phyloP scores from a whole-genome alignment of 129 eudicot genomes.

The Saposhnikovia divaricata region DNA sequence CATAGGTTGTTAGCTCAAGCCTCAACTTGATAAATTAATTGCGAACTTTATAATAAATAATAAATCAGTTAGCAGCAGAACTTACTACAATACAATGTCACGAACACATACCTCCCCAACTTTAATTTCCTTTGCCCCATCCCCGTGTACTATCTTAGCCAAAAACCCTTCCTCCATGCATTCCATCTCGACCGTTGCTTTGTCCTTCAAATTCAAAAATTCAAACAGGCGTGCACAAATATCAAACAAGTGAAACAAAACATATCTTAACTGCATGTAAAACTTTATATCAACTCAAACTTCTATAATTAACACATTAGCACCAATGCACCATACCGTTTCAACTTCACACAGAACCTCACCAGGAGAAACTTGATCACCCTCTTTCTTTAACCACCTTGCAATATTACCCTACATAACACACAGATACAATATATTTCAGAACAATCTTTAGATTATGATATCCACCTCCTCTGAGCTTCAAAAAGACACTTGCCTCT shows the following conservation, averaged over 20 bases:
- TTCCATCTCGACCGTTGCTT: slow-evolving; percentile 98
- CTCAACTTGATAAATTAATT: neutral
- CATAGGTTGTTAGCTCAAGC: neutral
- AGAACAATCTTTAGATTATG: slow-evolving; percentile 7
- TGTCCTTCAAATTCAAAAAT: slow-evolving; percentile 40
- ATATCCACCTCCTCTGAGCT: slow-evolving; percentile 5
- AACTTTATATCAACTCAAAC: neutral
- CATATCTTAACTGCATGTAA: neutral
- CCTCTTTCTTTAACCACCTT: slow-evolving; percentile 97
- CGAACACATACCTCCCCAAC: slow-evolving; percentile 81
- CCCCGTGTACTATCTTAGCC: slow-evolving; percentile 88
- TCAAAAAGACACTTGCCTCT: slow-evolving; percentile 41
- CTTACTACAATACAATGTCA: neutral
- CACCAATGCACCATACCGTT: slow-evolving; percentile 46
- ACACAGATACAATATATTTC: neutral
- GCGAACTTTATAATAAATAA: neutral
- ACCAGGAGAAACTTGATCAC: slow-evolving; percentile 83
- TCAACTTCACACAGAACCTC: slow-evolving; percentile 99
- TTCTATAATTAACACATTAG: neutral
- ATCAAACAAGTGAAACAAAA: neutral
- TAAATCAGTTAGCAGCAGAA: neutral
- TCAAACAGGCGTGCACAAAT: slow-evolving; percentile 7
- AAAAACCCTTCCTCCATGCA: slow-evolving; percentile 96
- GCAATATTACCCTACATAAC: slow-evolving; percentile 86
- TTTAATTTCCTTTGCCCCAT: slow-evolving; percentile 85